These are phyloP conservation scores for Anthracocystis panici-leucophaei DNA, from an alignment of 1,284 basidiomycete genomes.

Conservation along the genomic window DNA sequence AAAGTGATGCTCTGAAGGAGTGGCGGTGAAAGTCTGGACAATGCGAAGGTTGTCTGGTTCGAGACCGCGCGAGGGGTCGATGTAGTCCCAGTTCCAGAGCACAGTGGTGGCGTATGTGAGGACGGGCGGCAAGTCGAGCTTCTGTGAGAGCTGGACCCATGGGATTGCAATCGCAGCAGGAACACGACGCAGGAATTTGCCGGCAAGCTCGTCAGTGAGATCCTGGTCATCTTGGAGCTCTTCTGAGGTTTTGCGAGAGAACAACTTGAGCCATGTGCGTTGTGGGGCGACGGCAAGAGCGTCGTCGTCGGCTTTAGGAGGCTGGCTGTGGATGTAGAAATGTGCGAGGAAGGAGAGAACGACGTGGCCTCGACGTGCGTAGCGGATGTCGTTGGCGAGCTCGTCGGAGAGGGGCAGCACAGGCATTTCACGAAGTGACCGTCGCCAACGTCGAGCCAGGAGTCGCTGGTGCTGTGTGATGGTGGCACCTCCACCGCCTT, in stretches of 20 bases:
- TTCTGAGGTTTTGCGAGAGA: conserved; percentile 33
- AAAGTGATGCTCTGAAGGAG: conserved; percentile 87
- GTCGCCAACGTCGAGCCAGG: conserved; percentile 74
- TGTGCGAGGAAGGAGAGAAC: conserved; percentile 88
- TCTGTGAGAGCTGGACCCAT: conserved; percentile 76
- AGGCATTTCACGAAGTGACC: conserved; percentile 72
- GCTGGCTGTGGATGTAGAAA: conserved; percentile 84
- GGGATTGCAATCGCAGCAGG: conserved; percentile 81
- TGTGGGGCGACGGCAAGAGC: conserved; percentile 6
- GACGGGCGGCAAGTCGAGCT: conserved; percentile 87
- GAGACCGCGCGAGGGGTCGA: conserved; percentile 63
- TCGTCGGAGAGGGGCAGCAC: conserved; percentile 46
- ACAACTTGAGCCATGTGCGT: conserved; percentile 39
- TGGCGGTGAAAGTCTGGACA: conserved; percentile 82
- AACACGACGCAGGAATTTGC: conserved; percentile 73
- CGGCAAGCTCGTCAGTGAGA: conserved; percentile 43
- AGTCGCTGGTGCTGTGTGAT: conserved; percentile 37
- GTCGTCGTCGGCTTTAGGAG: conserved; percentile 51
- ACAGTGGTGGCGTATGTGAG: conserved; percentile 94
- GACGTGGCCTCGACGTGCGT: conserved; percentile 79
- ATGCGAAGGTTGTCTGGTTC: conserved; percentile 69
- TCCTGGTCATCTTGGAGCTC: conserved; percentile 46
- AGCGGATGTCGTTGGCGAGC: conserved; percentile 58
- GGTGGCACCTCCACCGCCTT: conserved; percentile 53
- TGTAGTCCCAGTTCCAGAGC: conserved; percentile 85